phyloP scores from a whole-genome alignment of 495 filamentous ascomycete species.

The Penicillium nucicola region DNA sequence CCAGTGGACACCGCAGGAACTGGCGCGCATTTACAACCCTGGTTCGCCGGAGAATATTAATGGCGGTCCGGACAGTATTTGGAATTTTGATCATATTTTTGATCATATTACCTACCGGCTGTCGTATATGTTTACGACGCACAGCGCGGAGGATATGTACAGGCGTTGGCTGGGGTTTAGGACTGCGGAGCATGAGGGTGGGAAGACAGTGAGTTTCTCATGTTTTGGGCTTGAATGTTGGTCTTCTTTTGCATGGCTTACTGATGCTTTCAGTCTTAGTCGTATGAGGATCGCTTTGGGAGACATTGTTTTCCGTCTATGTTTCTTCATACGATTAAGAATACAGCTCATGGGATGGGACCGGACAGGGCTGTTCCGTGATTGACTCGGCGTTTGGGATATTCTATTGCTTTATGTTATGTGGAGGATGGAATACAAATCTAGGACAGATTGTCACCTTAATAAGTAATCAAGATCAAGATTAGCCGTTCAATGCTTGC shows the following conservation, averaged over 20 bases:
- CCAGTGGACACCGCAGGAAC: conserved; percentile 18
- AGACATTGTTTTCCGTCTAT: conserved; percentile 27
- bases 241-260: not conserved
- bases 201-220: conserved; percentile 14
- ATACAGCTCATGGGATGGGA: conserved; percentile 11
- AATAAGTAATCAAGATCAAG: too few species aligned
- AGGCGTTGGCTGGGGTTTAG: conserved; percentile 23
- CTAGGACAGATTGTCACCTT: too few species aligned
- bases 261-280: conserved; percentile 1
- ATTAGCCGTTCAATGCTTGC: too few species aligned
- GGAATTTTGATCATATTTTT: conserved; percentile 20
- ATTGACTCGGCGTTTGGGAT: not conserved
- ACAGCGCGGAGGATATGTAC: conserved; percentile 23
- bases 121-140: conserved; percentile 29
- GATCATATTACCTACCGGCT: conserved; percentile 28
- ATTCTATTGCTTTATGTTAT: too few species aligned
- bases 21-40: conserved; percentile 22
- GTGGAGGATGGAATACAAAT: too few species aligned
- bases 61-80: conserved; percentile 19
- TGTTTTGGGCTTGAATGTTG: not conserved
- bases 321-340: conserved; percentile 27
- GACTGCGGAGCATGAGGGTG: conserved; percentile 21
- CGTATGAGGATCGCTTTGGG: conserved; percentile 12
- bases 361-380: conserved; percentile 18
- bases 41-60: conserved; percentile 24